Conservation (phyloP, 306 rosid genomes). For the Ammopiptanthus mongolicus region DNA sequence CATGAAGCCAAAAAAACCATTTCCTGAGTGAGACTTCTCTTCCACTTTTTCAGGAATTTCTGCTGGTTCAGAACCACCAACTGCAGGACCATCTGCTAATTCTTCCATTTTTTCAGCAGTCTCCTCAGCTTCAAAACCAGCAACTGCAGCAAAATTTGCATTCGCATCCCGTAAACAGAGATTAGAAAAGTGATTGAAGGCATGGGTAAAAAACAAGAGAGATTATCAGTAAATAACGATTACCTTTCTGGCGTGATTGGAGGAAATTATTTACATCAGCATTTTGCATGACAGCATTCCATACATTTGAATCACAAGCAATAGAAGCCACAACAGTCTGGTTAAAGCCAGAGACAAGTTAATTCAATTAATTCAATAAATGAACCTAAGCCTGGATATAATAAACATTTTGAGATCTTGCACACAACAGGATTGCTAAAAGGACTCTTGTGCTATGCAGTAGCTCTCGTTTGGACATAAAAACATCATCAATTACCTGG, state of each 20-base stretch:
- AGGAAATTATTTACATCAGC: conserved; percentile 44
- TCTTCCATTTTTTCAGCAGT: conserved; percentile 21
- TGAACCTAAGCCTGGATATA: background rate
- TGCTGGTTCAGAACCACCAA: background rate
- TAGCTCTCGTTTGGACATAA: background rate
- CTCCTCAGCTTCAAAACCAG: conserved; percentile 1
- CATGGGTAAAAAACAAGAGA: background rate
- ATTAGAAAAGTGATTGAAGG: background rate
- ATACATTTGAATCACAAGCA: conserved; percentile 56
- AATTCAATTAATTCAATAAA: background rate
- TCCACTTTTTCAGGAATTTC: background rate
- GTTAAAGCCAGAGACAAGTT: conserved; percentile 5
- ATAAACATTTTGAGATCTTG: background rate
- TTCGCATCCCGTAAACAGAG: background rate
- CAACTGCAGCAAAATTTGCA: conserved; percentile 24
- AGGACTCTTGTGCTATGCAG: background rate
- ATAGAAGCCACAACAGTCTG: conserved; percentile 82
- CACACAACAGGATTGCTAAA: background rate
- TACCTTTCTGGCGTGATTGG: conserved; percentile 40
- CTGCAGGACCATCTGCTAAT: background rate
- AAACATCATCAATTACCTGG: conserved; percentile 50
- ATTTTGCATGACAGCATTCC: conserved; percentile 67
- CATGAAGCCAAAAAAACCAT: background rate
- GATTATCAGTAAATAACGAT: background rate
- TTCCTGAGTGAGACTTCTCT: background rate